Conservation (phyloP, 78 protist species). For the Dictyostelium intermedium region DNA sequence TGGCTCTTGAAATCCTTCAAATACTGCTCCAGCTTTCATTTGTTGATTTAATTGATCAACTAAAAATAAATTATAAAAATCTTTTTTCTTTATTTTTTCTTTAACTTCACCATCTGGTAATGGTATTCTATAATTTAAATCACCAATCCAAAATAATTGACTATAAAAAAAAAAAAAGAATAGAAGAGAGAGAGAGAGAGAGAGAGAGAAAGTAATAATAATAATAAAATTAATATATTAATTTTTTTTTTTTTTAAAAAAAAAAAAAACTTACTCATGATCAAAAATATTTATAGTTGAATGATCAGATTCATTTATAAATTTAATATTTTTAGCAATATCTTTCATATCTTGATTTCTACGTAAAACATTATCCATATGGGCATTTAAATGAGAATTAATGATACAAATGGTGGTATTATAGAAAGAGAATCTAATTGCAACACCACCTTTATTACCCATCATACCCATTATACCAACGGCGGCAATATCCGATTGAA, state of each 20-base stretch:
- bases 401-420: constrained; percentile 84
- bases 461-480: constrained; percentile 91
- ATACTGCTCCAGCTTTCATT: constrained; percentile 74
- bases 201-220: too few species aligned
- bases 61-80: constrained; percentile 45
- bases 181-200: not conserved
- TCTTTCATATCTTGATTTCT: constrained; percentile 91
- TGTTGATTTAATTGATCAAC: constrained; percentile 82
- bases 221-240: not conserved
- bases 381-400: constrained; percentile 96
- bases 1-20: constrained; percentile 90
- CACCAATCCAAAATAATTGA: constrained; percentile 93
- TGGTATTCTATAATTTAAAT: constrained; percentile 93
- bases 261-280: constrained; percentile 70
- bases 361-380: constrained; percentile 79
- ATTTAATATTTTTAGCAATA: constrained; percentile 53
- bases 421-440: constrained; percentile 82
- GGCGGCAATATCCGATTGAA: constrained; percentile 56
- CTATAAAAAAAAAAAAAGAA: not conserved
- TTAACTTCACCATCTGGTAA: constrained; percentile 74
- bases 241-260: not conserved
- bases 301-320: constrained; percentile 22
- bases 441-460: constrained; percentile 97
- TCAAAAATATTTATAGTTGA: constrained; percentile 29
- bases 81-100: constrained; percentile 34